Base-by-base conservation (phyloP, 768 basidiomycete genomes). In the Chalciporus chontae region DNA sequence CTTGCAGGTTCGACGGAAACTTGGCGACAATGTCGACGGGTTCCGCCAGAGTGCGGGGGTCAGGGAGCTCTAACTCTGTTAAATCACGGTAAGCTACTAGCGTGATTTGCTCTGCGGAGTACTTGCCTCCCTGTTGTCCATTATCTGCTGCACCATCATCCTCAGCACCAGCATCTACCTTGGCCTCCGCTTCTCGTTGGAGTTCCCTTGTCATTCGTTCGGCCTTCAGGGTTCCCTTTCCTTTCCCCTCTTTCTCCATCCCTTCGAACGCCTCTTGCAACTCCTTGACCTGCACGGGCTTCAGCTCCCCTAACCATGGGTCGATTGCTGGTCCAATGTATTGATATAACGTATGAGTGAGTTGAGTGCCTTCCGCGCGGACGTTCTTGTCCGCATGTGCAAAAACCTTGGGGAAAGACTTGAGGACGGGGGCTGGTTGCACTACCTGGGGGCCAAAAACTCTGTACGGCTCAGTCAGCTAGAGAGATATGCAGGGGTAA, bases 281-380 rank as follows among this genome's bases (percentile, higher is more conserved):
- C 59, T 99, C 96, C 66, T 96, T 94, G 38, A 95, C 83, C 68
- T 98, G 96, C 4, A 99, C 93, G 2, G 95, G 93, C 65, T 99
- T 99, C 53, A 99, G 77, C 52, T 97, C 94, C 18, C 80, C 73
- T 18, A 99, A 73, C 75, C 84, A 91, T 41, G 90, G 80, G 47
- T 93, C 85, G 52, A 99, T 86, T 1, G 83, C 84, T 45, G 81
- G 60, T 54, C 91, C 95, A 47, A 98, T 83, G 65, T 84, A 93
- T 51, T 89, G 85, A 73, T 98, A 95, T 7, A 98, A 69, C 0
- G 73, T 71, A 59, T 87, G 84, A 0, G 83, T 76, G 17, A 99
- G 82, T 24, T 77, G 73, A 0, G 82, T 82, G 29, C 95, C 96
- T 71, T 99, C 96, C 1, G 90, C 83, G 52, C 96, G 88, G 45